A percentile compares a stretch with the other conserved stretches of the same genome.
phyloP scores from a whole-genome alignment of 129 eudicot genomes.

The Oenanthe sinensis region DNA sequence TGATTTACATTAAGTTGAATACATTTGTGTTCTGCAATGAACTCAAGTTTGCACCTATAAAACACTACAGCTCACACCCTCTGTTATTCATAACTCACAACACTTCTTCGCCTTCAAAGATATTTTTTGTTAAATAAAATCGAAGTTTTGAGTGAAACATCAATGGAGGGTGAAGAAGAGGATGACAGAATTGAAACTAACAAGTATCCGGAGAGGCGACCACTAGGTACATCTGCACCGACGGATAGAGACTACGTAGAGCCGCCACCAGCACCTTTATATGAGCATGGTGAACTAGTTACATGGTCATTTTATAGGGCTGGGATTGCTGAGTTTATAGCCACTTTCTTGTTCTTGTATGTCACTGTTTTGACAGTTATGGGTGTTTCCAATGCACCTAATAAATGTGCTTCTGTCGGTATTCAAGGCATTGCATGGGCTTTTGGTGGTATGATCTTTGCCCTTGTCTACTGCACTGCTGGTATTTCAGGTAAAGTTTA shows the following conservation, averaged over 20 bases:
- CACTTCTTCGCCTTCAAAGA: not conserved
- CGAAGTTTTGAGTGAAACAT: slow-evolving; percentile 12
- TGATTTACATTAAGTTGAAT: not conserved
- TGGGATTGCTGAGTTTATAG: slow-evolving; percentile 90
- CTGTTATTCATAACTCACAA: not conserved
- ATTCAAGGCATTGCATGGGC: slow-evolving; percentile 97
- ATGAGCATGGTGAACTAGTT: slow-evolving; percentile 71
- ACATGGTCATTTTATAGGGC: slow-evolving; percentile 96
- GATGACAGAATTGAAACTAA: slow-evolving; percentile 83
- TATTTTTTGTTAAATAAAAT: not conserved
- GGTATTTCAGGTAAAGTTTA: slow-evolving; percentile 3
- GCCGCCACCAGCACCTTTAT: slow-evolving; percentile 63
- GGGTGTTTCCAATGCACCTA: slow-evolving; percentile 48
- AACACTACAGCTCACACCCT: not conserved
- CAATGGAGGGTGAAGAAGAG: slow-evolving; percentile 82
- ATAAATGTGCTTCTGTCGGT: slow-evolving; percentile 69
- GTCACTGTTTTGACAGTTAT: slow-evolving; percentile 48
- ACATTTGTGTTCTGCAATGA: not conserved
- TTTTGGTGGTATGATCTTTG: slow-evolving; percentile 97
- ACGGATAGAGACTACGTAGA: slow-evolving; percentile 69
- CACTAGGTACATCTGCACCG: slow-evolving; percentile 74
- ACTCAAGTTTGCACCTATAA: not conserved
- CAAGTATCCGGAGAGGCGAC: slow-evolving; percentile 74
- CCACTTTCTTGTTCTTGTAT: slow-evolving; percentile 64
- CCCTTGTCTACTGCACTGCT: slow-evolving; percentile 59